Evolutionary conservation across 140 eudicot genomes (phyloP).

Genomic region (Senecio squalidus): DNA sequence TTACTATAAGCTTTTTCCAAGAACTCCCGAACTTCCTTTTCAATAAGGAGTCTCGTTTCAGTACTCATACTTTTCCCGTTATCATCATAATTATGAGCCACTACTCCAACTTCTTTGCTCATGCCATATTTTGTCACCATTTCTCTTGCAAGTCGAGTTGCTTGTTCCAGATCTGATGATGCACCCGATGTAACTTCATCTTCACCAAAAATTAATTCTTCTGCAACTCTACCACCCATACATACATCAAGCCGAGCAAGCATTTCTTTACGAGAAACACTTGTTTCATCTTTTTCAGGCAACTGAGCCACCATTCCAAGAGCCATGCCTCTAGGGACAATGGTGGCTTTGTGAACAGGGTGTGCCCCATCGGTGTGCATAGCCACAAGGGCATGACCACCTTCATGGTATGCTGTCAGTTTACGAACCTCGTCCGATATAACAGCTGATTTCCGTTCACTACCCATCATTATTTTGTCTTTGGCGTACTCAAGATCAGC

Average conservation of each 20-base stretch:
- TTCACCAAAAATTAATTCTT: conserved; percentile 91
- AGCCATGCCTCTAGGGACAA: conserved; percentile 86
- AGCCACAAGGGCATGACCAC: conserved; percentile 96
- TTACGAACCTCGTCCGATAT: conserved; percentile 71
- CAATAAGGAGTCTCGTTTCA: conserved; percentile 72
- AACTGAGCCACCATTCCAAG: conserved; percentile 93
- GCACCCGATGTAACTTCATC: conserved; percentile 91
- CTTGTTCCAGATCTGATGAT: conserved; percentile 72
- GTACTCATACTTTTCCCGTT: conserved; percentile 92
- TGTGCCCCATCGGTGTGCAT: conserved; percentile 90
- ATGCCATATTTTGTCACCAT: conserved; percentile 96
- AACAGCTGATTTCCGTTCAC: conserved; percentile 81
- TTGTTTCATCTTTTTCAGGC: conserved; percentile 84
- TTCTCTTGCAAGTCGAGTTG: conserved; percentile 73
- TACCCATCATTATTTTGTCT: conserved; percentile 95
- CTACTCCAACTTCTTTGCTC: conserved; percentile 84
- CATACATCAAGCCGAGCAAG: conserved; percentile 80
- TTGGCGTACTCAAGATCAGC: conserved; percentile 79
- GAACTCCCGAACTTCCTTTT: conserved; percentile 66
- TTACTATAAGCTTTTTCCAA: conserved; percentile 73
- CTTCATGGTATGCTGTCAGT: conserved; percentile 88
- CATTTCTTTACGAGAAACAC: conserved; percentile 84
- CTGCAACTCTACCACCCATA: conserved; percentile 98
- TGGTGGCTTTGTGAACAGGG: conserved; percentile 96
- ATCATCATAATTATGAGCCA: conserved; percentile 76